These are phyloP conservation scores for Paragyromitra xinjiangensis DNA, from an alignment of 495 filamentous ascomycete genomes.

Conservation along the genomic window DNA sequence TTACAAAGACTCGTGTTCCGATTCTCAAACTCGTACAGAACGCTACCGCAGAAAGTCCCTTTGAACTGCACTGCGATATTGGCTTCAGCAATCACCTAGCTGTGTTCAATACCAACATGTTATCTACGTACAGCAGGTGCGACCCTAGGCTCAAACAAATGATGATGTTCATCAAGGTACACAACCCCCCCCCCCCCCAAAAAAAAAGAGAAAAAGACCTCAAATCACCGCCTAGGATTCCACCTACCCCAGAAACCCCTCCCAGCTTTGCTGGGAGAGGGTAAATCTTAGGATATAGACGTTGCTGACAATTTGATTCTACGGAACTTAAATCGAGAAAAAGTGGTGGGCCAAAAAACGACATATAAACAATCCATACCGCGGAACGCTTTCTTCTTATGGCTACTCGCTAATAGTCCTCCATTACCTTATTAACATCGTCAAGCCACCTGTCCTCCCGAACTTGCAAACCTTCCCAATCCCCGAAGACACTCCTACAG, in stretches of 20 bases:
- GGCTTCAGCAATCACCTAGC: slow-evolving; percentile 83
- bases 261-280: background rate
- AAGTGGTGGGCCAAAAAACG: slow-evolving; percentile 78
- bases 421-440: slow-evolving; percentile 85
- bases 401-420: slow-evolving; percentile 92
- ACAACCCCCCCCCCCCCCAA: background rate
- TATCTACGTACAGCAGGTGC: slow-evolving; percentile 78
- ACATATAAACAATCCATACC: slow-evolving; percentile 82
- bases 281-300: slow-evolving; percentile 5
- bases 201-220: background rate
- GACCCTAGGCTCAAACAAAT: slow-evolving; percentile 77
- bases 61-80: slow-evolving; percentile 70
- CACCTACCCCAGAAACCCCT: background rate
- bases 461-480: slow-evolving; percentile 71
- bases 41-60: slow-evolving; percentile 51
- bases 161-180: slow-evolving; percentile 80
- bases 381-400: slow-evolving; percentile 82
- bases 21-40: slow-evolving; percentile 83
- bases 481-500: slow-evolving; percentile 35
- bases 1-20: slow-evolving; percentile 77
- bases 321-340: background rate
- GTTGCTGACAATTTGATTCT: slow-evolving; percentile 30
- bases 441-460: slow-evolving; percentile 76
- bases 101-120: slow-evolving; percentile 78
- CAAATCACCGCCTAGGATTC: background rate